Conservation (phyloP, 768 basidiomycete species). For the Leccinum fibrillosum region DNA sequence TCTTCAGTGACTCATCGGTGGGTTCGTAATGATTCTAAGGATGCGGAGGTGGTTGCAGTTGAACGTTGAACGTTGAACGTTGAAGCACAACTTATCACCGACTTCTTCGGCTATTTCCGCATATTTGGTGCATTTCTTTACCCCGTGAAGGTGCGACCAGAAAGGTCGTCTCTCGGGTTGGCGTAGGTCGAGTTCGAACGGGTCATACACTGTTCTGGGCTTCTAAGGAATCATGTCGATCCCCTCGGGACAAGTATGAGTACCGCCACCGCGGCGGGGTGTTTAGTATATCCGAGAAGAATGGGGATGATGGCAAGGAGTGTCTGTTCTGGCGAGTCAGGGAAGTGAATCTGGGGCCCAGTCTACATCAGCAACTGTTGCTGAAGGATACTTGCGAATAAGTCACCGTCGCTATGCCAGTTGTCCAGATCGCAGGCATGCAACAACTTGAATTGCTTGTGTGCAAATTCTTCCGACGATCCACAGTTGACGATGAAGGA, state of each 20-base stretch:
- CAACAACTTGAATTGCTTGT: background rate
- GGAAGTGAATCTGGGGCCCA: conserved; percentile 4
- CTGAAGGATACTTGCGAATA: conserved; percentile 1
- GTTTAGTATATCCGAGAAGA: conserved; percentile 7
- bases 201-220: background rate
- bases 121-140: background rate
- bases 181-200: conserved; percentile 7
- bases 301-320: background rate
- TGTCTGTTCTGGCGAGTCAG: conserved; percentile 11
- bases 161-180: background rate
- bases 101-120: conserved; percentile 4
- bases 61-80: no score
- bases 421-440: conserved; percentile 1
- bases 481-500: conserved; percentile 11
- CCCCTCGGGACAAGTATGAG: conserved; percentile 1
- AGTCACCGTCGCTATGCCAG: conserved; percentile 4
- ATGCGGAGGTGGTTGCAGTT: conserved; percentile 50
- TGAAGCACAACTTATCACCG: conserved; percentile 3
- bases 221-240: background rate
- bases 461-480: conserved; percentile 5
- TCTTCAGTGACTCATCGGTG: conserved; percentile 45
- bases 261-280: conserved; percentile 1
- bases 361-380: background rate
- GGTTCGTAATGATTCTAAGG: conserved; percentile 63
- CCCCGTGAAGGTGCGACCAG: conserved; percentile 4